Percentiles rank a stretch among this genome's conserved stretches.
phyloP scores from a whole-genome alignment of 805 yeast genomes.

The Komagataella kurtzmanii region DNA sequence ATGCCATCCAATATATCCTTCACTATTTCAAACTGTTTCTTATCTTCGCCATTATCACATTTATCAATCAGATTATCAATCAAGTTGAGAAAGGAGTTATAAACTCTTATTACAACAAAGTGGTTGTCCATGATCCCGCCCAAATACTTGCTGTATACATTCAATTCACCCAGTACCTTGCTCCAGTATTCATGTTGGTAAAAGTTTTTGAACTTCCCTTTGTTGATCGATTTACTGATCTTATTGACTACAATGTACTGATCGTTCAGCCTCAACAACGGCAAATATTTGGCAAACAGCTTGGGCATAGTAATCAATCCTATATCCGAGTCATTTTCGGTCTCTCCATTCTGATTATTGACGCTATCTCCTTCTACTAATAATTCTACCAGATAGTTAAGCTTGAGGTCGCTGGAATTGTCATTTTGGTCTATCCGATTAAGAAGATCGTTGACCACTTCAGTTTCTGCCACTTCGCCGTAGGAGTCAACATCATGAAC shows the following conservation, averaged over 20 bases:
- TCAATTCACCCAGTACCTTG: neutral
- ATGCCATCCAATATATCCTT: neutral
- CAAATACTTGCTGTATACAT: neutral
- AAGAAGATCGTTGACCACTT: neutral
- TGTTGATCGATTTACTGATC: neutral
- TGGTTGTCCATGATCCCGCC: neutral
- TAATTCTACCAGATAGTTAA: neutral
- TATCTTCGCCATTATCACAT: neutral
- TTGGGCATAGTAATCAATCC: neutral
- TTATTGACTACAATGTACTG: neutral
- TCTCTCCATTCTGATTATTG: neutral
- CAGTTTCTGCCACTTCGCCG: neutral
- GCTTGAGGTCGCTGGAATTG: neutral
- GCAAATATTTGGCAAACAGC: neutral
- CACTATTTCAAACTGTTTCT: neutral
- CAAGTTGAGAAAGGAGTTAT: neutral
- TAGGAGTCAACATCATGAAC: neutral
- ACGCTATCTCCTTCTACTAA: neutral
- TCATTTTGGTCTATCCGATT: neutral
- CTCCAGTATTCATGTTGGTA: neutral
- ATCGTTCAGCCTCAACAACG: neutral
- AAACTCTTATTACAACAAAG: neutral
- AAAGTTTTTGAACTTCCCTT: neutral
- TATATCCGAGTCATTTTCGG: neutral
- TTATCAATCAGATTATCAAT: neutral